Evolutionary conservation across 1,139 yeast species (phyloP).

Genomic region (Wickerhamomyces sp.): DNA sequence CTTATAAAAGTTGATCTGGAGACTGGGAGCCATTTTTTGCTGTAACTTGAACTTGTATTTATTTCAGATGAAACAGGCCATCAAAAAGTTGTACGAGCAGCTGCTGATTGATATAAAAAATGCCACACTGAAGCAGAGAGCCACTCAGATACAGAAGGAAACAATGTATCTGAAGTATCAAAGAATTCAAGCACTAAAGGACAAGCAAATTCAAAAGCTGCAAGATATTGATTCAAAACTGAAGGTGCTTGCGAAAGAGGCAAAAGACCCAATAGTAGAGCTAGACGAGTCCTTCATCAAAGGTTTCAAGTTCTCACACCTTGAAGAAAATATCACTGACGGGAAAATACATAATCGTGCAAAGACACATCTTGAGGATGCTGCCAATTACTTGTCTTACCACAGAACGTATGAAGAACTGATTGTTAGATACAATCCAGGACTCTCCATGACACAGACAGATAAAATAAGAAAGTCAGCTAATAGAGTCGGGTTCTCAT

Average conservation of each 20-base stretch:
- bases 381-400: slow-evolving; percentile 53
- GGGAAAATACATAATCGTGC: slow-evolving; percentile 13
- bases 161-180: slow-evolving; percentile 51
- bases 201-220: slow-evolving; percentile 16
- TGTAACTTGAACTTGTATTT: background rate
- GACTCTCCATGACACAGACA: slow-evolving; percentile 68
- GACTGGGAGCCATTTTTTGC: too few species aligned
- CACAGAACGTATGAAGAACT: slow-evolving; percentile 79
- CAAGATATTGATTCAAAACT: slow-evolving; percentile 33
- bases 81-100: slow-evolving; percentile 36
- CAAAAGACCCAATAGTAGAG: slow-evolving; percentile 21
- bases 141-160: slow-evolving; percentile 44
- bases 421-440: slow-evolving; percentile 83
- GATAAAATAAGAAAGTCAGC: slow-evolving; percentile 82
- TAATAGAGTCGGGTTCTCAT: slow-evolving; percentile 72
- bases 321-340: too few species aligned
- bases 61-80: slow-evolving; percentile 14
- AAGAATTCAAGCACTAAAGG: slow-evolving; percentile 41
- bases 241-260: slow-evolving; percentile 26
- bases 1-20: too few species aligned
- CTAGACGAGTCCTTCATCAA: slow-evolving; percentile 12
- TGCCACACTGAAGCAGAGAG: slow-evolving; percentile 39
- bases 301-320: slow-evolving; percentile 7
- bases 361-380: slow-evolving; percentile 26
- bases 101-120: slow-evolving; percentile 41